phyloP scores from a whole-genome alignment of 169 alveolate species.

The Plasmodium cynomolgi region DNA sequence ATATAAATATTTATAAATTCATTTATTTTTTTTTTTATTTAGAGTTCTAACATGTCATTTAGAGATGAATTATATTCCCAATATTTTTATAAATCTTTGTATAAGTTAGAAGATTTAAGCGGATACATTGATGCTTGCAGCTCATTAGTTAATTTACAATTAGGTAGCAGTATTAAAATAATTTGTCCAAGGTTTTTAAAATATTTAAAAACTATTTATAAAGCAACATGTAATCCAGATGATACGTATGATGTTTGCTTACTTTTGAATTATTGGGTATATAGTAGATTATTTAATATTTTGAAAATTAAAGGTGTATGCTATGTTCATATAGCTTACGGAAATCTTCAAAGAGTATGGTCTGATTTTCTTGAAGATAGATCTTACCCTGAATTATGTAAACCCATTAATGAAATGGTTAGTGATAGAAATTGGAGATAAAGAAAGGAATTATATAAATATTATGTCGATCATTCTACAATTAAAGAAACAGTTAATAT shows the following conservation, averaged over 20 bases:
- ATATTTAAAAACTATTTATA: background rate
- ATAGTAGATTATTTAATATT: too few relatives aligned
- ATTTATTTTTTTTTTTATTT: too few relatives aligned
- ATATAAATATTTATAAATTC: too few relatives aligned
- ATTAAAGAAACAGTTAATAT: background rate
- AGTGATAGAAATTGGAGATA: background rate
- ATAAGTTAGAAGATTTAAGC: too few relatives aligned
- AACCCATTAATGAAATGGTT: background rate
- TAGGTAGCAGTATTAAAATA: too few relatives aligned
- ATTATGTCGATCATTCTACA: background rate
- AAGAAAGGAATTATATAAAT: background rate
- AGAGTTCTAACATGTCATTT: too few relatives aligned
- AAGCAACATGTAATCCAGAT: background rate
- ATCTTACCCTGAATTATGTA: background rate
- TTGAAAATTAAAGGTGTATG: too few relatives aligned
- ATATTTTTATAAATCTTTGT: too few relatives aligned
- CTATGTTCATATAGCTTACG: background rate
- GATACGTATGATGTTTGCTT: background rate
- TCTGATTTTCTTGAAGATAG: background rate
- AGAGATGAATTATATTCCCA: too few relatives aligned
- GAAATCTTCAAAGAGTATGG: background rate
- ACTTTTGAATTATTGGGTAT: background rate
- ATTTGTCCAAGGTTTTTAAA: background rate
- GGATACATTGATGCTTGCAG: too few relatives aligned
- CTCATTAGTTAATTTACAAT: too few relatives aligned